Evolutionary conservation across 140 eudicot genomes (phyloP).

Genomic region (Senecio squalidus): DNA sequence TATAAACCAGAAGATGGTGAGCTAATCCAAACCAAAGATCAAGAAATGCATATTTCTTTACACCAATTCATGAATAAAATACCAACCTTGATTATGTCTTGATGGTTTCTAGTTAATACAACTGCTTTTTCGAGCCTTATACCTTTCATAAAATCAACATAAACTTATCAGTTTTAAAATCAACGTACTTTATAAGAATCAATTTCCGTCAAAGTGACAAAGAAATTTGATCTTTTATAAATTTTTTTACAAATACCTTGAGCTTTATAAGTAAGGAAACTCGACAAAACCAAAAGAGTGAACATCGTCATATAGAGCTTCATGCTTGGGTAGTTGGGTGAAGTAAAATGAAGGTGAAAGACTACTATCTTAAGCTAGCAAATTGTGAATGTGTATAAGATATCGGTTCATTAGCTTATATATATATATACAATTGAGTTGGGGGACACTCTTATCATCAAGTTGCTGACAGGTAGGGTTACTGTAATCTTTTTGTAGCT

Average conservation of each 20-base stretch:
- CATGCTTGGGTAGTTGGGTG: too few species aligned
- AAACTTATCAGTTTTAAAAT: too few species aligned
- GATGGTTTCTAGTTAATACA: conserved; percentile 10
- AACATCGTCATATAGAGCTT: conserved; percentile 23
- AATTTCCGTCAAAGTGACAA: too few species aligned
- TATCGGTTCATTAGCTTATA: not conserved
- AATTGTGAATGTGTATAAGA: not conserved
- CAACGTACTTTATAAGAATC: too few species aligned
- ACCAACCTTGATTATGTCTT: conserved; percentile 21
- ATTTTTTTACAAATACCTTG: conserved; percentile 23
- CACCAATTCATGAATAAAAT: not conserved
- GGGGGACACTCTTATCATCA: not conserved
- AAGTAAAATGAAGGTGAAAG: too few species aligned
- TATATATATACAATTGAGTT: not conserved
- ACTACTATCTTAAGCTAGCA: too few species aligned
- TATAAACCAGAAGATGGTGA: too few species aligned
- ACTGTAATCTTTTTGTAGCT: not conserved
- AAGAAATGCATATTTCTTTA: not conserved
- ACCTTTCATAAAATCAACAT: conserved; percentile 19
- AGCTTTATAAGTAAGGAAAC: conserved; percentile 15
- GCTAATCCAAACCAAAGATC: not conserved
- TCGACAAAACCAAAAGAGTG: conserved; percentile 12
- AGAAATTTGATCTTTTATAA: too few species aligned
- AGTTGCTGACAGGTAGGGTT: not conserved
- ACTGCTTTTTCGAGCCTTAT: conserved; percentile 18